These are phyloP conservation scores for Dryas alaskensis DNA, from an alignment of 306 rosid species.

Conservation along the genomic window DNA sequence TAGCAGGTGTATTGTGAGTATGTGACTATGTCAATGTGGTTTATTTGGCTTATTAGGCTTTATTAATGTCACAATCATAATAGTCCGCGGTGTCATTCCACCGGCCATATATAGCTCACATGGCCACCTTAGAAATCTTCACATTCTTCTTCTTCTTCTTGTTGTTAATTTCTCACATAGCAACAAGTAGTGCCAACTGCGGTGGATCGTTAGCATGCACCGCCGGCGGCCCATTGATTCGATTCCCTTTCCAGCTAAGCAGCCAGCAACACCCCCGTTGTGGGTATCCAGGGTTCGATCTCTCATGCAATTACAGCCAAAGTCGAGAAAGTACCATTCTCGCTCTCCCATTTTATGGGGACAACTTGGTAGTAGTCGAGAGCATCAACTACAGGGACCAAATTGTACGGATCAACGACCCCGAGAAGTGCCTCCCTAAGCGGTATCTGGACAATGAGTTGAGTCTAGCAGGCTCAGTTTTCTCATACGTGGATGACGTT, in stretches of 20 bases:
- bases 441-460: slow-evolving; percentile 18
- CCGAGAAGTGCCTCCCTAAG: slow-evolving; percentile 5
- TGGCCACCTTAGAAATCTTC: background rate
- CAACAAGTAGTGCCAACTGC: background rate
- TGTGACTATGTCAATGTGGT: no score
- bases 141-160: background rate
- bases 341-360: background rate
- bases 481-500: background rate
- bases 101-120: background rate
- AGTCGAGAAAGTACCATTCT: slow-evolving; percentile 1
- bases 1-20: no score
- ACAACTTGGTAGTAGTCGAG: slow-evolving; percentile 2
- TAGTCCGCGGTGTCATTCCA: background rate
- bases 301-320: slow-evolving; percentile 12
- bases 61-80: no score
- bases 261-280: background rate
- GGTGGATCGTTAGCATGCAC: background rate
- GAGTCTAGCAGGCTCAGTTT: background rate
- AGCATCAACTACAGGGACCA: slow-evolving; percentile 11
- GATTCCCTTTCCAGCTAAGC: slow-evolving; percentile 33
- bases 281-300: slow-evolving; percentile 16
- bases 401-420: slow-evolving; percentile 7
- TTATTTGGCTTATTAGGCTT: no score
- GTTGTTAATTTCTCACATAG: slow-evolving; percentile 7
- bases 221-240: background rate